Evolutionary conservation across 2,329 filamentous ascomycete species (phyloP).

Genomic region (Penicillium sclerotigenum): DNA sequence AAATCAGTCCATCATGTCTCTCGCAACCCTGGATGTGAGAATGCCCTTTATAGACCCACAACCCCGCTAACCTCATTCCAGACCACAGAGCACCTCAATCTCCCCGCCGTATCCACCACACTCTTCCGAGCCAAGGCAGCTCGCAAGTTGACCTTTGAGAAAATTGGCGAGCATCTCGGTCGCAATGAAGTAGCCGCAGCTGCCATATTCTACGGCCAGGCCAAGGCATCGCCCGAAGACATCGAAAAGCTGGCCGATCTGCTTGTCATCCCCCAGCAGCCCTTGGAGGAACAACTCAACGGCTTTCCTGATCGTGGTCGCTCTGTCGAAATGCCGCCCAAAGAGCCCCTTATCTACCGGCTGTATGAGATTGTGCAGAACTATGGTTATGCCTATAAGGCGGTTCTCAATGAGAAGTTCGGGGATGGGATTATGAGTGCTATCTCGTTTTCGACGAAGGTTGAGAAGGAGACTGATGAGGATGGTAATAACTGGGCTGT

Average conservation of each 20-base stretch:
- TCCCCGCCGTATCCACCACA: conserved; percentile 67
- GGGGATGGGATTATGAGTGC: conserved; percentile 96
- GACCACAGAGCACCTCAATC: conserved; percentile 50
- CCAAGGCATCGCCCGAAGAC: conserved; percentile 69
- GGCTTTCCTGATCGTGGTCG: conserved; percentile 79
- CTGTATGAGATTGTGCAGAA: conserved; percentile 95
- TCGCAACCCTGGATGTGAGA: conserved; percentile 45
- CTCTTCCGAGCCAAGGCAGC: conserved; percentile 79
- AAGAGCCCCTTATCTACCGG: conserved; percentile 83
- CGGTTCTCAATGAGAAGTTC: conserved; percentile 91
- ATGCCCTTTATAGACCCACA: background rate
- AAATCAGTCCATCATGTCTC: conserved; percentile 34
- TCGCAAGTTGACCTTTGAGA: conserved; percentile 73
- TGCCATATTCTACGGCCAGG: conserved; percentile 87
- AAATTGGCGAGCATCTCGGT: conserved; percentile 68
- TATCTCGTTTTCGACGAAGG: conserved; percentile 83
- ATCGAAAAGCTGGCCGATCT: conserved; percentile 63
- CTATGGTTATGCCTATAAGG: conserved; percentile 95
- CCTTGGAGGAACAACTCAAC: conserved; percentile 60
- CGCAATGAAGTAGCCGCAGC: conserved; percentile 82
- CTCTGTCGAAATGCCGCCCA: conserved; percentile 76
- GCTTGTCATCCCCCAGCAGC: conserved; percentile 58
- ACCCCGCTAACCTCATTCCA: conserved; percentile 14
- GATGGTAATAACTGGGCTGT: conserved; percentile 78
- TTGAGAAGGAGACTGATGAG: conserved; percentile 89